Conservation (phyloP, 331 rosid species). For the Arachis monticola region DNA sequence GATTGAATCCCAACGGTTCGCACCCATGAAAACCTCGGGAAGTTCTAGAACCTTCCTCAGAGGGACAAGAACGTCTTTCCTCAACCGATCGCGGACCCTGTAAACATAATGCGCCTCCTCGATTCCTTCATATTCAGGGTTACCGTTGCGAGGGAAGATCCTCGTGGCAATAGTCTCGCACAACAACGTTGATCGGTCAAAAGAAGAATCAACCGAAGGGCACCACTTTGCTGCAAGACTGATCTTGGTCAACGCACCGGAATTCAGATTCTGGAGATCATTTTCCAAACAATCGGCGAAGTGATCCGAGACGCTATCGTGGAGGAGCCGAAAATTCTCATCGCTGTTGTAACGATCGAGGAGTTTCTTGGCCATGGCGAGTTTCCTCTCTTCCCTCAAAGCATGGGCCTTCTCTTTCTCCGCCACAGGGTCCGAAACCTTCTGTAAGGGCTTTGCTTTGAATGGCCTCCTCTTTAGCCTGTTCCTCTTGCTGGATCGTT, state of each 20-base stretch:
- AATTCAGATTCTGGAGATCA: slow-evolving; percentile 24
- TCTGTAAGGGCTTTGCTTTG: neutral
- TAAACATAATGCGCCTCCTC: slow-evolving; percentile 56
- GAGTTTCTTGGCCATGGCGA: slow-evolving; percentile 44
- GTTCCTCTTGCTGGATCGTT: neutral
- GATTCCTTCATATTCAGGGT: slow-evolving; percentile 41
- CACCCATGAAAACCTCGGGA: slow-evolving; percentile 52
- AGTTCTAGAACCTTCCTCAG: slow-evolving; percentile 50
- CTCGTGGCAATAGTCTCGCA: slow-evolving; percentile 51
- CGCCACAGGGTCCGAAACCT: neutral
- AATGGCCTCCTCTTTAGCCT: too few species aligned
- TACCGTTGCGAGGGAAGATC: slow-evolving; percentile 42
- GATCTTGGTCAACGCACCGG: slow-evolving; percentile 31
- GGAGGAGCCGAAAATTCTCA: slow-evolving; percentile 24
- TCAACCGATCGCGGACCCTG: slow-evolving; percentile 54
- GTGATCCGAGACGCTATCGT: slow-evolving; percentile 37
- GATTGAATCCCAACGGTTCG: slow-evolving; percentile 44
- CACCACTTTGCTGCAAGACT: slow-evolving; percentile 66
- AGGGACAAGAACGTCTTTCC: slow-evolving; percentile 55
- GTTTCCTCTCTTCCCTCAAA: slow-evolving; percentile 45
- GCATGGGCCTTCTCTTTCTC: slow-evolving; percentile 50
- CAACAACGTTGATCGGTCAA: slow-evolving; percentile 42
- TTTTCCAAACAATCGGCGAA: slow-evolving; percentile 46
- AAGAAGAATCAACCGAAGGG: slow-evolving; percentile 55
- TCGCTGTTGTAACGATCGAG: slow-evolving; percentile 33